Evolutionary conservation across 2,329 filamentous ascomycete genomes (phyloP), one percentile per base, ranked within the genome.

Genomic region (Leptographium flavum): DNA sequence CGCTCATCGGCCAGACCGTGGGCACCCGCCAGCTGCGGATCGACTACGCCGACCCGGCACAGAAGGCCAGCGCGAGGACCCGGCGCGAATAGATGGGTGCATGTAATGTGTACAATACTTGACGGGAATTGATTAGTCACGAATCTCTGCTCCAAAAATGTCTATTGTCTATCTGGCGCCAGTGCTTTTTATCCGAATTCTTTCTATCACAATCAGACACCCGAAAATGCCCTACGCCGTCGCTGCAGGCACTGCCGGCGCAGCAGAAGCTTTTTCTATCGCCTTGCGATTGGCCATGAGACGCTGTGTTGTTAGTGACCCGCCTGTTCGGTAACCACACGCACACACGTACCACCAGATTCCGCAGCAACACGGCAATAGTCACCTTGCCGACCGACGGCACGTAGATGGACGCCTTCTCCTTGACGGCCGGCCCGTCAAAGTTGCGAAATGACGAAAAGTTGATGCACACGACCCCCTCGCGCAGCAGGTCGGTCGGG

Each of bases 311-410:
- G 37, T 40, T 10, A 47, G 25, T 10, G 4, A 11, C 14, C 6
- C 11, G 3, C 8, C 10, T 22, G 27, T 25, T 13, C 9, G 19
- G 35, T 23, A 21, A 15, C 3, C 30, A 14, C 13, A 32, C 7
- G 21, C 7, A 13, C 15, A 37, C 23, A 46, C 45, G 2, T 66
- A 92, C 85, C 58, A 96, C 72, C 31, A 96, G 66, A 59, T 98
- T 98, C 46, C 92, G 73, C 57, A 96, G 68, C 47, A 98, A 66
- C 30, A 95, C 81, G 15, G 90, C 85, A 60, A 96, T 96, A 0
- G 92, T 98, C 40, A 96, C 90, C 69, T 96, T 98, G 55, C 92
- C 92, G 53, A 95, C 93, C 0, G 90, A 92, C 2, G 92, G 92
- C 17, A 96, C 88, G 56, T 95, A 98, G 56, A 98, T 94, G 5